Base-by-base conservation (phyloP, 2,329 filamentous ascomycete genomes). In the Diaporthe velutina region DNA sequence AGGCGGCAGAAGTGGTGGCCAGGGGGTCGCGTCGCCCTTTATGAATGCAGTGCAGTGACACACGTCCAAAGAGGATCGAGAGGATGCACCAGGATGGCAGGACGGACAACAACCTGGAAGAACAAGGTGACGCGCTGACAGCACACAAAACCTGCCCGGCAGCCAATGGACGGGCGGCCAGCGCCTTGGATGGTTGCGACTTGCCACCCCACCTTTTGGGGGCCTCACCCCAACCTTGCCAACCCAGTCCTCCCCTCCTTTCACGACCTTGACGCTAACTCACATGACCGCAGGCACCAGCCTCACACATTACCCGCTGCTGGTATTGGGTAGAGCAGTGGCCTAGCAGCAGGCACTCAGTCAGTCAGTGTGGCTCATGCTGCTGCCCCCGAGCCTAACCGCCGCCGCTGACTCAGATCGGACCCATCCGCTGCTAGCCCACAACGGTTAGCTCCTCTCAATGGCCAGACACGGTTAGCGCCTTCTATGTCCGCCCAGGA, bases 231-330 rank as follows among this genome's bases (percentile, higher is more conserved):
- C 42, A 40, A 67, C n/a, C n/a, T n/a, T n/a, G n/a, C n/a, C n/a
- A n/a, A 38, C 40, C n/a, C 25, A 30, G 25, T 48, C 28, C 40
- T 33, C 60, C 15, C 28, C 64, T n/a, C 33, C 35, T 8, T 33
- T 64, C 70, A 72, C 70, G 70, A 73, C 61, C 28, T 45, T 52
- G 57, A 75, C 74, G 72, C 74, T 70, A 75, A 74, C 50, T 71
- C 74, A 74, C 74, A 66, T 75, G 74, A 73, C 64, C 50, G 15
- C 19, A 70, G 74, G 70, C 74, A 75, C 61, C 71, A 73, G 52
- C 73, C 68, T 48, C 68, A 45, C 48, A 8, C 40, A 40, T 71
- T 64, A 22, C 25, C 19, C 50, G 61, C 30, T 22, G 30, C 28
- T 45, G 42, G 25, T 12, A 55, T 55, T 50, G 48, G 52, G 52